phyloP scores from a whole-genome alignment of 345 rosid genomes.

The Trapa incisa region DNA sequence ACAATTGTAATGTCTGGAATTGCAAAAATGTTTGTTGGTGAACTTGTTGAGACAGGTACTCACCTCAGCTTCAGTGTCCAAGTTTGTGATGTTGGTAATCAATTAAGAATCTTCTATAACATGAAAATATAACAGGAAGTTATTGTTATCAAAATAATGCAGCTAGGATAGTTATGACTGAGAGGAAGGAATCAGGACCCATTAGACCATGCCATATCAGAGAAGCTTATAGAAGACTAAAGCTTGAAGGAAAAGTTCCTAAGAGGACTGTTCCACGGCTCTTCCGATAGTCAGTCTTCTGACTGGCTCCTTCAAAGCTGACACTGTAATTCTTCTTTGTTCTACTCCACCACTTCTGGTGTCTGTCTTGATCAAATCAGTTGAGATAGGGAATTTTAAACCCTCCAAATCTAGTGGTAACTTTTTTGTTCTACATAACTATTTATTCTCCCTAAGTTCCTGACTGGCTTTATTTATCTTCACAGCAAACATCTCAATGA shows the following conservation, averaged over 20 bases:
- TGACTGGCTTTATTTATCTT: not conserved
- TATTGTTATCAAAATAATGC: constrained; percentile 9
- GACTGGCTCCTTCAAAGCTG: not conserved
- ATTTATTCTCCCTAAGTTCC: not conserved
- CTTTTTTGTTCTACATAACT: not conserved
- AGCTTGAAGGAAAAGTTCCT: constrained; percentile 82
- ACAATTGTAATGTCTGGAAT: constrained; percentile 82
- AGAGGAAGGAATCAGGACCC: constrained; percentile 85
- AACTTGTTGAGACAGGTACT: constrained; percentile 83
- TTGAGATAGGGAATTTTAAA: not conserved
- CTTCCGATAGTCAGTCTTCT: constrained; percentile 36
- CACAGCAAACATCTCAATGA: not conserved
- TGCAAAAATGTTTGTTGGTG: constrained; percentile 99
- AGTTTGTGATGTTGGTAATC: not conserved
- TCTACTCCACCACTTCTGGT: not conserved
- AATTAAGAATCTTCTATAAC: not conserved
- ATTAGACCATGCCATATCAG: constrained; percentile 93
- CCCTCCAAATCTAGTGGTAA: not conserved
- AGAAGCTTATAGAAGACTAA: constrained; percentile 79
- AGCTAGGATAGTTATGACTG: constrained; percentile 84
- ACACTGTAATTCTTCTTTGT: not conserved
- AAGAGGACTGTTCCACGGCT: constrained; percentile 82
- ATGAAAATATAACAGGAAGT: not conserved
- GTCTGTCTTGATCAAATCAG: not conserved
- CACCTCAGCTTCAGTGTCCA: not conserved